Conservation (phyloP, 306 rosid genomes). For the Prunus padus region DNA sequence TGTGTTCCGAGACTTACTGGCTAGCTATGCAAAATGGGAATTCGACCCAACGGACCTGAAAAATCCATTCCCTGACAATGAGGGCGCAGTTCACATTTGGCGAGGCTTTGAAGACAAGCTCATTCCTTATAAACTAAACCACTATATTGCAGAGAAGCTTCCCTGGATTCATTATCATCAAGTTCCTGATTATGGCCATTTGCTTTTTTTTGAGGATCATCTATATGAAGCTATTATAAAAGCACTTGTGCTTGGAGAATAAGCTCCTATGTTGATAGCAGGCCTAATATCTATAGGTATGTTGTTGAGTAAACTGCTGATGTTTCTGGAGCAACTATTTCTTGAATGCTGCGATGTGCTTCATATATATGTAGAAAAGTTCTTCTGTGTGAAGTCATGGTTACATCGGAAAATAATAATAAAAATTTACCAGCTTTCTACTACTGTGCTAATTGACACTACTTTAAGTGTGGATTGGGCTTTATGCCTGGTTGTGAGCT, state of each 20-base stretch:
- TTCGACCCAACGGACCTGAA: slow-evolving; percentile 48
- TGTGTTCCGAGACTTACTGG: slow-evolving; percentile 51
- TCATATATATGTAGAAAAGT: not conserved
- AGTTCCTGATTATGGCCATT: slow-evolving; percentile 61
- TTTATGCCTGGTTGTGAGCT: too few relatives aligned
- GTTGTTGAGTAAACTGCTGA: not conserved
- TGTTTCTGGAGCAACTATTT: not conserved
- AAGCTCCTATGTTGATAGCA: not conserved
- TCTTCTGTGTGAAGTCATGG: not conserved
- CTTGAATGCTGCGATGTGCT: not conserved
- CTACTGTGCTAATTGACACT: too few relatives aligned
- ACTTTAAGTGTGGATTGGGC: too few relatives aligned
- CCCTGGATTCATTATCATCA: slow-evolving; percentile 84
- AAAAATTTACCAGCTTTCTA: not conserved
- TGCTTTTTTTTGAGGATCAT: slow-evolving; percentile 25
- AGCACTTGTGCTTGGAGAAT: slow-evolving; percentile 45
- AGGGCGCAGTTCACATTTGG: slow-evolving; percentile 69
- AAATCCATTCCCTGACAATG: slow-evolving; percentile 44
- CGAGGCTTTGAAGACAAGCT: slow-evolving; percentile 62
- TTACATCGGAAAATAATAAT: too few relatives aligned
- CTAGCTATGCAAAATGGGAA: slow-evolving; percentile 58
- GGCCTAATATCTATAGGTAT: not conserved
- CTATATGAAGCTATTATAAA: slow-evolving; percentile 52
- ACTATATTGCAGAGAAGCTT: slow-evolving; percentile 54
- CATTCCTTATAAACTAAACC: slow-evolving; percentile 44